A percentile compares a stretch with the other conserved stretches of the same genome.
Evolutionary conservation across 2,329 filamentous ascomycete genomes (phyloP).

Genomic region (Talaromyces piceae): DNA sequence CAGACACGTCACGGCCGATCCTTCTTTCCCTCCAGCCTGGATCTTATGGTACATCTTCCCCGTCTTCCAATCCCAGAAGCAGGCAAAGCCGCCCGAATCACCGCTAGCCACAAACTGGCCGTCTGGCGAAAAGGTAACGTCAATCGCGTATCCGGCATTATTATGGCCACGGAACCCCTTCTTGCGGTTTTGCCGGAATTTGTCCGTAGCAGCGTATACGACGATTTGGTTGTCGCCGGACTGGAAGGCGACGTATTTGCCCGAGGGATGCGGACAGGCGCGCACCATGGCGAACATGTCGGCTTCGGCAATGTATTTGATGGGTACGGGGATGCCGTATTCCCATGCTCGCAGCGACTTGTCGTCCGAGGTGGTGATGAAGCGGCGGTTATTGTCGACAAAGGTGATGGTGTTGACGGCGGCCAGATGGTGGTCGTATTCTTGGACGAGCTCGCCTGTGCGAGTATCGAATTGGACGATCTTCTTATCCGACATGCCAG

Average conservation of each 20-base stretch:
- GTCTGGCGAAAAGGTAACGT: constrained; percentile 80
- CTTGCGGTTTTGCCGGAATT: constrained; percentile 95
- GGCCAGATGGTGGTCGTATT: constrained; percentile 97
- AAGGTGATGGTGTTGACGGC: constrained; percentile 97
- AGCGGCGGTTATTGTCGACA: constrained; percentile 86
- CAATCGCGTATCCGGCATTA: constrained; percentile 87
- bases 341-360: constrained; percentile 96
- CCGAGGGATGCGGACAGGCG: constrained; percentile 72
- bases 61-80: constrained; percentile 99
- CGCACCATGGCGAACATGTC: constrained; percentile 97
- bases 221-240: constrained; percentile 93
- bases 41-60: constrained; percentile 99
- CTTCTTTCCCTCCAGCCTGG: constrained; percentile 59
- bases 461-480: constrained; percentile 95
- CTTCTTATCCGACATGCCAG: constrained; percentile 98
- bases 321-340: constrained; percentile 95
- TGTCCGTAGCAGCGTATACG: constrained; percentile 88
- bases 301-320: constrained; percentile 95
- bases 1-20: constrained; percentile 73
- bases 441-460: constrained; percentile 75
- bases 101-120: constrained; percentile 85
- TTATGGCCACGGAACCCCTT: constrained; percentile 96
- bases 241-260: constrained; percentile 93
- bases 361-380: constrained; percentile 97
- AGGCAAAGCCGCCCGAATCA: constrained; percentile 81